Percentiles rank a stretch among this genome's conserved stretches.
Conservation (phyloP, 202 grass and related monocot genomes). For the Elaeis oleifera region DNA sequence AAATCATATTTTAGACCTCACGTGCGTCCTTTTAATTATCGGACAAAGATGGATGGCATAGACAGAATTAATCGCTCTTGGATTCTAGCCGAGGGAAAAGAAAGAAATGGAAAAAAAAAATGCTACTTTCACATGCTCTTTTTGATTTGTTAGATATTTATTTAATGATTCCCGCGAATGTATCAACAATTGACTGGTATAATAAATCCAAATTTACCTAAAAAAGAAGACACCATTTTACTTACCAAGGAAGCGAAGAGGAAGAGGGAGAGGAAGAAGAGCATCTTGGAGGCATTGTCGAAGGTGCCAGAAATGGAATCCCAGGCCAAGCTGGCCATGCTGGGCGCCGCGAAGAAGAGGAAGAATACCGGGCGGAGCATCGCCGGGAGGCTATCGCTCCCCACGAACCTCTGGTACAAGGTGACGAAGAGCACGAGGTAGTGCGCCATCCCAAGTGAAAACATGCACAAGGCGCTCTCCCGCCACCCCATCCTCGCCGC, state of each 20-base stretch:
- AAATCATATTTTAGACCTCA: no score
- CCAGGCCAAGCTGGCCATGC: slow-evolving; percentile 9
- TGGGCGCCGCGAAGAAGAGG: slow-evolving; percentile 2
- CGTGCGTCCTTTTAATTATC: no score
- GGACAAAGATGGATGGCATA: no score
- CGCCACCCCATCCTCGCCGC: slow-evolving; percentile 2
- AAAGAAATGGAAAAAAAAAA: no score
- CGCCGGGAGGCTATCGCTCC: not conserved
- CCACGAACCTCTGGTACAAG: slow-evolving; percentile 4
- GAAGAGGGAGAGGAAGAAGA: slow-evolving; percentile 13
- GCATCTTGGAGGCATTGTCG: slow-evolving; percentile 2
- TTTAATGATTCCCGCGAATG: no score
- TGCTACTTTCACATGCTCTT: no score
- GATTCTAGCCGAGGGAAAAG: no score
- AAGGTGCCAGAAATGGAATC: not conserved
- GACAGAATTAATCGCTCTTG: no score
- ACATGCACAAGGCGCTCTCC: slow-evolving; percentile 2
- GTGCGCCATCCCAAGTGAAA: slow-evolving; percentile 1
- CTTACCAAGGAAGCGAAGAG: slow-evolving; percentile 2
- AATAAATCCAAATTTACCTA: no score
- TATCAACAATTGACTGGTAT: no score
- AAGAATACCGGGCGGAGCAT: slow-evolving; percentile 6
- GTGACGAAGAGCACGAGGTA: slow-evolving; percentile 13
- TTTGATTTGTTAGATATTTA: no score
- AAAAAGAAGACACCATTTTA: no score